phyloP scores from a whole-genome alignment of 148 eudicot genomes.

The Polygonum aviculare region DNA sequence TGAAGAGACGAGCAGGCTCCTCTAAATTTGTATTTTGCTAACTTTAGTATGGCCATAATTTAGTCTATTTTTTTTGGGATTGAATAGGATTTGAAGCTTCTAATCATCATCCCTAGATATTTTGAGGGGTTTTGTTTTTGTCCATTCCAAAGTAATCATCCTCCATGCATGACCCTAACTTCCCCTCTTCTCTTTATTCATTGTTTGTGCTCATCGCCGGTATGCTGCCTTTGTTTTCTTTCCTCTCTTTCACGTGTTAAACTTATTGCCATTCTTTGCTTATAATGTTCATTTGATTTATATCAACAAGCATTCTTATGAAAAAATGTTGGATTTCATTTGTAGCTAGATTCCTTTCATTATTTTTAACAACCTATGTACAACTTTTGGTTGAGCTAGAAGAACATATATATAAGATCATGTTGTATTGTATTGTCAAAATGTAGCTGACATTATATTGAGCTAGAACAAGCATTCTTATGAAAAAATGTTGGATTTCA shows the following conservation, averaged over 20 bases:
- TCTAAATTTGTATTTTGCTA: not conserved
- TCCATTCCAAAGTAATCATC: not conserved
- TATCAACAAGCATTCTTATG: not conserved
- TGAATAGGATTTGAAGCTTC: not conserved
- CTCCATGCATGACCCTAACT: not conserved
- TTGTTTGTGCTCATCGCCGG: not conserved
- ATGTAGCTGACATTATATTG: too few species aligned
- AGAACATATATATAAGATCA: not conserved
- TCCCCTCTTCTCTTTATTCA: not conserved
- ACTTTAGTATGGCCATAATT: not conserved
- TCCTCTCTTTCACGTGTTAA: not conserved
- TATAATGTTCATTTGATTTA: not conserved
- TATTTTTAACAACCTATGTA: not conserved
- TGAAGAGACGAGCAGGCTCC: not conserved
- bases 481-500: not conserved
- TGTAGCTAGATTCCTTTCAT: not conserved
- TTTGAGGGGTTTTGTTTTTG: not conserved
- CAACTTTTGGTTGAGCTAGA: not conserved
- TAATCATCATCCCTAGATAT: not conserved
- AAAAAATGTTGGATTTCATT: not conserved
- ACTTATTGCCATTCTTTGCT: not conserved
- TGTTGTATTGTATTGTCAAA: too few species aligned
- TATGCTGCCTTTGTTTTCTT: not conserved
- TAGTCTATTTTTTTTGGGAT: not conserved
- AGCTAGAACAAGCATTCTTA: not conserved